Base-by-base conservation (phyloP, 768 basidiomycete genomes). In the Dictyophora rubrovolvata region DNA sequence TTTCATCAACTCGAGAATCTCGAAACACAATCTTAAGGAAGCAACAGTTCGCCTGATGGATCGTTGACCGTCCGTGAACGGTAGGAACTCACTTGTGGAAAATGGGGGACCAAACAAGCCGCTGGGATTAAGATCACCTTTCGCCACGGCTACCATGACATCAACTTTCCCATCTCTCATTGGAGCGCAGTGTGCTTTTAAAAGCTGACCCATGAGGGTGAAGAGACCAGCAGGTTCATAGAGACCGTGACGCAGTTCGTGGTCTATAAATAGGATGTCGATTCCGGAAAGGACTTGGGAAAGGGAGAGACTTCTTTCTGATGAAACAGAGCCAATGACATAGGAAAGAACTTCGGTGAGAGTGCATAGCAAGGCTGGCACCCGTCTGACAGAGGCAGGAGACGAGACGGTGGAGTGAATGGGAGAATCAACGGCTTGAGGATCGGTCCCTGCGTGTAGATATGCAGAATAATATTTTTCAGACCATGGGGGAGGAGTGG, bases 1-100 rank as follows among this genome's bases (percentile, higher is more conserved):
- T 77, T 94, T 94, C 93, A 96, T 95, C 61, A 94, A 79, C 73
- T 95, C 93, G 42, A 94, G 75, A 62, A 95, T 85, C 68, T 94
- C 92, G 69, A 93, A 82, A 73, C 90, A 91, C 78, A 85, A 78
- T 61, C 86, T 76, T 60, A 94, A 78, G 8, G 90, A 89, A 59
- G 74, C 78, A 51, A 91, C 82, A n/a, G 57, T 51, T n/a, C 57
- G 22, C 18, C 18, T 28, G 8, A 33, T 35, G 49, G 28, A 16
- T 9, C 86, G 84, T 63, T 86, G 83, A 57, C 77, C 73, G 60
- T 80, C 81, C 63, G 72, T 79, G n/a, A n/a, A n/a, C 42, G 42
- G 42, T 12, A 14, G 42, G 42, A 42, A 12, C 42, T 42, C 42
- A 42, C 42, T 53, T 61, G 53, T 2, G 33, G 55, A 18, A 11